These are phyloP conservation scores for Clitocybe nebularis DNA, from an alignment of 1,284 basidiomycete species.

Conservation along the genomic window DNA sequence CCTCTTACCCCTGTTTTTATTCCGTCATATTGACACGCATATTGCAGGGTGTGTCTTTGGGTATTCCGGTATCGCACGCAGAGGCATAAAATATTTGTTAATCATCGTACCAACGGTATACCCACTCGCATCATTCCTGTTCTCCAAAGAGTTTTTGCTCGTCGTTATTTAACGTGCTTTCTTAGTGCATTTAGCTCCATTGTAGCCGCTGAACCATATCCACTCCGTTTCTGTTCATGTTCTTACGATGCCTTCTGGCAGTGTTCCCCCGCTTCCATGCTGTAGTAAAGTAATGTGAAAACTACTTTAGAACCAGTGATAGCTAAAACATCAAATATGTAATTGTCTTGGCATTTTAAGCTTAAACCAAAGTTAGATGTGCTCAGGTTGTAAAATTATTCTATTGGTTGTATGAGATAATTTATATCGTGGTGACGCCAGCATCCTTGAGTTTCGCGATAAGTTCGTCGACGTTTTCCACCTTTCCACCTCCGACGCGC, in stretches of 20 bases:
- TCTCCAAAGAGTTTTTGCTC: conserved; percentile 1
- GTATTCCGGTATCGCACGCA: not conserved
- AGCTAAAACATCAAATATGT: no score
- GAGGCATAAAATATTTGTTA: not conserved
- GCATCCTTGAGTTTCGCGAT: conserved; percentile 89
- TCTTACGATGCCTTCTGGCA: not conserved
- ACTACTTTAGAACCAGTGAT: conserved; percentile 5
- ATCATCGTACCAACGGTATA: no score
- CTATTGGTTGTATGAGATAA: not conserved
- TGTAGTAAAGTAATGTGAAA: conserved; percentile 14
- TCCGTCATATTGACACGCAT: not conserved
- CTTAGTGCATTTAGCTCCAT: not conserved
- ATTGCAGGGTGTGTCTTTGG: conserved; percentile 5
- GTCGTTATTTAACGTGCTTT: not conserved
- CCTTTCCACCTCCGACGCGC: conserved; percentile 91
- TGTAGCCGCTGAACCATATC: no score
- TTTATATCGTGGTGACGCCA: conserved; percentile 59
- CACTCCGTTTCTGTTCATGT: not conserved
- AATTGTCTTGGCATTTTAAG: no score
- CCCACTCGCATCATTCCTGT: no score
- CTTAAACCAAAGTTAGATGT: no score
- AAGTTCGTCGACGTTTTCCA: conserved; percentile 86
- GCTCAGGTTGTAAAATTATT: no score
- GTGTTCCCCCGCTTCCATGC: not conserved
- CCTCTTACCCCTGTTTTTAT: not conserved